Conservation (phyloP, 768 basidiomycete species). For the Phlebiopsis flavidoalba region DNA sequence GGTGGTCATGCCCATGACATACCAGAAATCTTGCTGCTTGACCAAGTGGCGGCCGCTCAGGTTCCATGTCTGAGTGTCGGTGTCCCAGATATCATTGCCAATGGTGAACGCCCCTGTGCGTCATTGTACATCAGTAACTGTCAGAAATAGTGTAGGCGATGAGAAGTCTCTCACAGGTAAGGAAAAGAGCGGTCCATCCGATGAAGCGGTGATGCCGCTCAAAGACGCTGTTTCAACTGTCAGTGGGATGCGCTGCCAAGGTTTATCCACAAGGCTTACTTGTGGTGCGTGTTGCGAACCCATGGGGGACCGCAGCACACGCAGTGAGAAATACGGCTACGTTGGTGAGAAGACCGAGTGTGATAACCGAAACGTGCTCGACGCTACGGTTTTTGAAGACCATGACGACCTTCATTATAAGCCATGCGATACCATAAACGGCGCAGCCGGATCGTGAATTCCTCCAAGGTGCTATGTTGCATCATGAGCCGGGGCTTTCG, state of each 20-base stretch:
- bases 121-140: not conserved
- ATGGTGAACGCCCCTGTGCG: slow-evolving; percentile 62
- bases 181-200: slow-evolving; percentile 62
- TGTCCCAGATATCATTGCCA: slow-evolving; percentile 58
- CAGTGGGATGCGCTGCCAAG: not conserved
- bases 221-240: slow-evolving; percentile 49
- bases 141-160: not conserved
- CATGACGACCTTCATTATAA: slow-evolving; percentile 55
- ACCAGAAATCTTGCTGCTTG: slow-evolving; percentile 76
- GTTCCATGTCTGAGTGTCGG: slow-evolving; percentile 51
- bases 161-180: slow-evolving; percentile 39
- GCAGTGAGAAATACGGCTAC: slow-evolving; percentile 54
- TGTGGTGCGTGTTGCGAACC: slow-evolving; percentile 78
- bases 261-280: slow-evolving; percentile 37
- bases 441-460: slow-evolving; percentile 76
- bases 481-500: slow-evolving; percentile 12
- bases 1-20: slow-evolving; percentile 63
- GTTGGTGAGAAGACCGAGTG: slow-evolving; percentile 57
- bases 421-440: slow-evolving; percentile 64
- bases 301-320: slow-evolving; percentile 73
- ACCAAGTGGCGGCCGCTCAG: slow-evolving; percentile 48
- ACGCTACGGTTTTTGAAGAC: slow-evolving; percentile 45
- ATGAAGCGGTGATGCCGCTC: slow-evolving; percentile 78
- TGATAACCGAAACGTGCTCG: slow-evolving; percentile 52
- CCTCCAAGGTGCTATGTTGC: slow-evolving; percentile 63